Conservation (phyloP, 2,329 filamentous ascomycete genomes). For the Talaromyces sp. region DNA sequence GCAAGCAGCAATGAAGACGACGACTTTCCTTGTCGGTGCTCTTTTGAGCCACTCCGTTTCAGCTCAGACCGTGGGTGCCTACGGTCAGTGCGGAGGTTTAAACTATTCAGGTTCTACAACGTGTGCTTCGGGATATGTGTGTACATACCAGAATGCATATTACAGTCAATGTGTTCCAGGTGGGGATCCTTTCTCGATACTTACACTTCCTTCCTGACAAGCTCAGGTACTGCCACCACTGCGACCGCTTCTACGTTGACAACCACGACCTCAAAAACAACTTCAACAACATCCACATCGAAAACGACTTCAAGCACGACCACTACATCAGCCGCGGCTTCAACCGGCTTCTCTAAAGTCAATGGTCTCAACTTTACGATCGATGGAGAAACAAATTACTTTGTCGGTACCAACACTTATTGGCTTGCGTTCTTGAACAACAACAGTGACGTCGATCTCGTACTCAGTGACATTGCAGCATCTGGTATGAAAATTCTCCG, state of each 20-base stretch:
- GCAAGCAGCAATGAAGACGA: neutral
- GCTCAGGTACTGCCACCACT: neutral
- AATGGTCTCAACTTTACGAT: conserved; percentile 37
- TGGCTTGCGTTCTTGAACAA: conserved; percentile 51
- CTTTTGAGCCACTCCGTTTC: conserved; percentile 1
- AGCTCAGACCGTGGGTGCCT: conserved; percentile 8
- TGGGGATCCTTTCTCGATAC: neutral
- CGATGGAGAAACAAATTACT: conserved; percentile 41
- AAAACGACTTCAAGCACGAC: conserved; percentile 15
- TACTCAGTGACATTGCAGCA: conserved; percentile 31
- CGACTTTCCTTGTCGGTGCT: neutral
- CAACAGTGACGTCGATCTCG: conserved; percentile 47
- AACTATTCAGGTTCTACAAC: conserved; percentile 9
- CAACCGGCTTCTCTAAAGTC: conserved; percentile 24
- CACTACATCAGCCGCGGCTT: neutral
- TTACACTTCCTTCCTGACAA: neutral
- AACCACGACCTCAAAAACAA: conserved; percentile 14
- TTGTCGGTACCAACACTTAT: conserved; percentile 51
- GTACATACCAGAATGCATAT: neutral
- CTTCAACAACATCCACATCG: conserved; percentile 17
- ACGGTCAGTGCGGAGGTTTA: conserved; percentile 11
- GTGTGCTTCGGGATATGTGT: conserved; percentile 11
- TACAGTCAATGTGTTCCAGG: conserved; percentile 16
- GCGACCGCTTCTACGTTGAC: conserved; percentile 8
- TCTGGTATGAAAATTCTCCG: conserved; percentile 51